Evolutionary conservation across 192 early-diverging fungal species (phyloP), one percentile per base, ranked within the genome.

Genomic region (Coemansia sp.): DNA sequence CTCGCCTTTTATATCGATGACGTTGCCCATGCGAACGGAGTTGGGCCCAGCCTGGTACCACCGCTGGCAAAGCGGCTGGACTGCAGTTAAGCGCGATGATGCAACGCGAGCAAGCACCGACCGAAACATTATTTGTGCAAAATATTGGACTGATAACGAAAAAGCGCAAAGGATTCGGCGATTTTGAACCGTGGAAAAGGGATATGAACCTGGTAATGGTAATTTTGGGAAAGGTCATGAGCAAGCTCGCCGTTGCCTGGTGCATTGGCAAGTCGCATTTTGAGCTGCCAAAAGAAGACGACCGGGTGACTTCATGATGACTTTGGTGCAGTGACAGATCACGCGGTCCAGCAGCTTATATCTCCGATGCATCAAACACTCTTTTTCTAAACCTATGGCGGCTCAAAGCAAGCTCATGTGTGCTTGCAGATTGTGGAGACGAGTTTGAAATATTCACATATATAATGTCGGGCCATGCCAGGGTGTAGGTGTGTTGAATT

Each of bases 1-100:
- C 12, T 67, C 79, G 54, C 84, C 87, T 23, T 87, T 86, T 65
- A 82, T 73, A 29, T 91, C 84, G 16, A 95, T 84, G 1, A 93
- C 87, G 64, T 83, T 82, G 10, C 92, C 90, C 23, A 81, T 85
- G 45, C 87, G 86, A 35, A 59, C 77, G 1, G 77, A 54, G 55
- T 70, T 80, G 47, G 77, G 77, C 2, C 71, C 55, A 21, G 74
- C 62, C 53, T 71, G 67, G 62, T 71, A 65, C 64, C 68, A 73
- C 50, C 77, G 77, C 61, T 50, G 53, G 51, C 10, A 11, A 55
- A 17, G 16, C 29, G 25, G 53, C 53, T 31, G 53, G 3, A 45
- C 14, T n/a, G 43, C 43, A 45, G n/a, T 12, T n/a, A n/a, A n/a
- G 14, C 43, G 43, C 43, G 43, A 12, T 5, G 43, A 45, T 9